These are phyloP conservation scores for Rhododendron molle DNA, from an alignment of 148 eudicot genomes.

Conservation along the genomic window DNA sequence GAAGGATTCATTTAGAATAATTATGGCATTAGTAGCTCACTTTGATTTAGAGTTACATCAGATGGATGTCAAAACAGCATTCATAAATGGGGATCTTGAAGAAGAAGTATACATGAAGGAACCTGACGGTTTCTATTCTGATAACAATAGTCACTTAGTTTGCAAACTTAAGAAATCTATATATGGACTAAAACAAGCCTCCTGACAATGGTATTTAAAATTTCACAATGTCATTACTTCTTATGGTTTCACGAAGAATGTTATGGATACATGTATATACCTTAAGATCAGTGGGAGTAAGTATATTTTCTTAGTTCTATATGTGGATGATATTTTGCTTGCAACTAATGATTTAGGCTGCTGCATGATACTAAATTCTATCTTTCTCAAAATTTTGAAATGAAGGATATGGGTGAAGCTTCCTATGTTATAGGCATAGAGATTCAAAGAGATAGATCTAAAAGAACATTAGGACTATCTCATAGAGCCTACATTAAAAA, in stretches of 20 bases:
- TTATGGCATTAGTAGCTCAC: not conserved
- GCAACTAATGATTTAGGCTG: not conserved
- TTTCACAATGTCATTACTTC: not conserved
- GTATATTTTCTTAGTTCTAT: not conserved
- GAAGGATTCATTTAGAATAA: not conserved
- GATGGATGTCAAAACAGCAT: not conserved
- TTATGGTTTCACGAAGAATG: not conserved
- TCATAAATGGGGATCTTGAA: not conserved
- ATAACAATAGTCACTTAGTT: not conserved
- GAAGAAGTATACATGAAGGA: not conserved
- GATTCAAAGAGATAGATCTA: too few species aligned
- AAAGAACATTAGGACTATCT: too few species aligned
- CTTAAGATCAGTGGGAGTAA: not conserved
- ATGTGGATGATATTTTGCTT: not conserved
- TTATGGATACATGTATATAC: not conserved
- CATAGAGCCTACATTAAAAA: too few species aligned
- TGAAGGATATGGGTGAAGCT: too few species aligned
- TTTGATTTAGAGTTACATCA: not conserved
- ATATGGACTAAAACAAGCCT: not conserved
- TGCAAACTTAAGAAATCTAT: not conserved
- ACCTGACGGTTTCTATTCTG: not conserved
- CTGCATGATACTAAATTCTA: not conserved
- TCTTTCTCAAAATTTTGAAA: not conserved
- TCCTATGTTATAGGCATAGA: too few species aligned
- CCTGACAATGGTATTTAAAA: not conserved